Evolutionary conservation across 1,284 basidiomycete species (phyloP), one percentile per base, ranked within the genome.

Genomic region (Ceratobasidium sp.): DNA sequence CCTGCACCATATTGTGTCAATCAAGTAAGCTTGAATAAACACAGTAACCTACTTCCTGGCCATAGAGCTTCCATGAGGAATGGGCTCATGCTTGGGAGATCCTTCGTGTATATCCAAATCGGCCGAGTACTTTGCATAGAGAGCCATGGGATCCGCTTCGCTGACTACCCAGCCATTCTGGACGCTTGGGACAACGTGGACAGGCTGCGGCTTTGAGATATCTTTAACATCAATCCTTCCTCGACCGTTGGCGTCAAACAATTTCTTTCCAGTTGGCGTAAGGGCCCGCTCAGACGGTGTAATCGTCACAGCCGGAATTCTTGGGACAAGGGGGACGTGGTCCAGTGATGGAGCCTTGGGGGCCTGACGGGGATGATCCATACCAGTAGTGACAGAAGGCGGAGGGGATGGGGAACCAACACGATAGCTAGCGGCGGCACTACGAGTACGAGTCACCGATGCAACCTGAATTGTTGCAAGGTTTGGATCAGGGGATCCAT

Each of bases 81-180:
- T 43, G 23, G 53, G 39, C 32, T 59, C 67, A 4, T 36, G 53
- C 32, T 57, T 36, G 23, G 67, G 55, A 41, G 53, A 70, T 30
- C 43, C 67, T 16, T 70, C 55, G 30, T 41, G 53, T 57, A 70
- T 55, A 23, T 53, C 65, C 65, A 69, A 46, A n/a, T 53, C 41
- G 53, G 30, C 67, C 23, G 67, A 70, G 48, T 70, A 70, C 55
- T 70, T 70, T 30, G 67, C 32, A 48, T 70, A 70, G 53, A 70
- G 45, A 50, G 28, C 67, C 67, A 70, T 70, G 18, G 67, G 67
- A 59, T 70, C 67, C 10, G 26, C 41, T n/a, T 70, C 67, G 16
- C 53, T 55, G n/a, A n/a, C 30, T 9, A 55, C 30, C 10, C 55
- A 34, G 26, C n/a, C 28, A 26, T 18, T 30, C 30, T 48, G 53